A percentile compares a stretch with the other conserved stretches of the same genome.
phyloP scores from a whole-genome alignment of 202 grass and related monocot genomes.

The Zoysia matrella region DNA sequence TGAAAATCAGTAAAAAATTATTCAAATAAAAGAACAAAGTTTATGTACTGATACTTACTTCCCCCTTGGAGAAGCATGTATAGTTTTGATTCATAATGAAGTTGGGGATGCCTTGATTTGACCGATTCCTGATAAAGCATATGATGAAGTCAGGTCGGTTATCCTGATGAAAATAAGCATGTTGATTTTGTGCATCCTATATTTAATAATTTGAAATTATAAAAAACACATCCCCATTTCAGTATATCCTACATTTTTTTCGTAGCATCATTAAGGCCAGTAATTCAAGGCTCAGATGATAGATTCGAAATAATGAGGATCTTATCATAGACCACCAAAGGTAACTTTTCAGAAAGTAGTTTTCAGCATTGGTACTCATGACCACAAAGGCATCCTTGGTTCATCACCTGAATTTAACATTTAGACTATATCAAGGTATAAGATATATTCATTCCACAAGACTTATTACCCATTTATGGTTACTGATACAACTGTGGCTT shows the following conservation, averaged over 20 bases:
- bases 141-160: slow-evolving; percentile 35
- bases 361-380: too few species aligned
- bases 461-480: too few species aligned
- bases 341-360: too few species aligned
- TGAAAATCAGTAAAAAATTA: slow-evolving; percentile 18
- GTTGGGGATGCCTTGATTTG: slow-evolving; percentile 96
- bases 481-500: too few species aligned
- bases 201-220: slow-evolving; percentile 6
- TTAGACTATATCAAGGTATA: too few species aligned
- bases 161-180: slow-evolving; percentile 25
- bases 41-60: slow-evolving; percentile 64
- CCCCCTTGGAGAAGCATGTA: slow-evolving; percentile 97
- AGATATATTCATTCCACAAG: too few species aligned
- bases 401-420: too few species aligned
- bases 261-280: slow-evolving; percentile 24
- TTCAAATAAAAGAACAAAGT: not conserved
- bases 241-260: slow-evolving; percentile 5
- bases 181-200: not conserved
- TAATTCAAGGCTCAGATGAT: slow-evolving; percentile 12
- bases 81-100: slow-evolving; percentile 95
- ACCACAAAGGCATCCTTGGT: too few species aligned
- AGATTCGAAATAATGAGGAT: not conserved
- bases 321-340: too few species aligned
- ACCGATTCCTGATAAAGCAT: slow-evolving; percentile 73
- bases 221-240: slow-evolving; percentile 15